Conservation (phyloP, 148 eudicot species). For the Spergularia bocconei region DNA sequence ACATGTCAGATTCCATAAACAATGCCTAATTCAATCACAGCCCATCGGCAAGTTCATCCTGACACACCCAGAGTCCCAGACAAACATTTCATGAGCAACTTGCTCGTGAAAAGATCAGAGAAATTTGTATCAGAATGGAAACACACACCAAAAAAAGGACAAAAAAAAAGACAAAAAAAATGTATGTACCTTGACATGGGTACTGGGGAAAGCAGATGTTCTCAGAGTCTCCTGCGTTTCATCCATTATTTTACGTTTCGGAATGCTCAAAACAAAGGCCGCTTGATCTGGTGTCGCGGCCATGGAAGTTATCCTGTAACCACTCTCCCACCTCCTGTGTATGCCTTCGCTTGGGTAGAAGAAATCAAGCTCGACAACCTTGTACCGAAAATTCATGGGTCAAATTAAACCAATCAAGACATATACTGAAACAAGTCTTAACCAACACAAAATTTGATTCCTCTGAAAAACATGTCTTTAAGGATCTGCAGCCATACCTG, state of each 20-base stretch:
- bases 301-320: conserved; percentile 85
- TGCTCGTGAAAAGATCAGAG: neutral
- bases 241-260: conserved; percentile 74
- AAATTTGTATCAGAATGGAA: too few relatives aligned
- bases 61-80: too few relatives aligned
- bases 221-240: conserved; percentile 92
- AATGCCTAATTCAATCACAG: too few relatives aligned
- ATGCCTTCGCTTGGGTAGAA: conserved; percentile 94
- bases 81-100: neutral
- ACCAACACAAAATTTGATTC: too few relatives aligned
- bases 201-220: conserved; percentile 90
- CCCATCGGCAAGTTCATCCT: neutral
- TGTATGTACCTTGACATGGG: conserved; percentile 76
- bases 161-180: neutral
- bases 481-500: conserved; percentile 46
- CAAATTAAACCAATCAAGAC: neutral
- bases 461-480: neutral
- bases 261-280: conserved; percentile 82
- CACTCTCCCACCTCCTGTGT: conserved; percentile 89
- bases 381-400: neutral
- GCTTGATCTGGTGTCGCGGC: conserved; percentile 95
- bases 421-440: neutral
- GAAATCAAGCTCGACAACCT: conserved; percentile 95
- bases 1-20: too few relatives aligned
- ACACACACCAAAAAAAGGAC: too few relatives aligned